Evolutionary conservation across 805 yeast genomes (phyloP).

Genomic region (Ogataea haglerorum): DNA sequence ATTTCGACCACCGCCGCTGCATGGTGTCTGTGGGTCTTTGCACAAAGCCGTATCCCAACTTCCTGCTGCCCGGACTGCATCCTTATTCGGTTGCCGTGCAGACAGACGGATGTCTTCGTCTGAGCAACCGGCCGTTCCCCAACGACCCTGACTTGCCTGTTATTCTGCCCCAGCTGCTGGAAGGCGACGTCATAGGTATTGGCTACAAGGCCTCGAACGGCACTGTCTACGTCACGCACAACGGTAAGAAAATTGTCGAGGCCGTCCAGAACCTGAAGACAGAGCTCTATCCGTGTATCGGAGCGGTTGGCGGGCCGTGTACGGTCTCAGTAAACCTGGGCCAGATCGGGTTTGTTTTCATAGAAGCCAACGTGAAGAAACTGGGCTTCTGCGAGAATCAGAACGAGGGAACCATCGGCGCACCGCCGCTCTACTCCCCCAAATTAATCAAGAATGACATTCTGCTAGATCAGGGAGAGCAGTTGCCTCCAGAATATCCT

Average conservation of each 20-base stretch:
- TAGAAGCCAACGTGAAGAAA: slow-evolving; percentile 75
- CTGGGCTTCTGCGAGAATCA: slow-evolving; percentile 53
- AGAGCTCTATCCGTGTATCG: slow-evolving; percentile 53
- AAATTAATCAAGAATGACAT: slow-evolving; percentile 40
- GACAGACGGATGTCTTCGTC: slow-evolving; percentile 64
- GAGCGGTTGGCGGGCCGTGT: slow-evolving; percentile 46
- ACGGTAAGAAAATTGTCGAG: slow-evolving; percentile 52
- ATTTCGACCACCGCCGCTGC: slow-evolving; percentile 40
- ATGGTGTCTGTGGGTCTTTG: slow-evolving; percentile 63
- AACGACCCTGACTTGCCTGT: slow-evolving; percentile 40
- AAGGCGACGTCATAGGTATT: slow-evolving; percentile 54
- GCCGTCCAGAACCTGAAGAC: slow-evolving; percentile 46
- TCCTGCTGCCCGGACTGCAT: slow-evolving; percentile 71
- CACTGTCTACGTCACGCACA: slow-evolving; percentile 50
- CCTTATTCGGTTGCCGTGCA: slow-evolving; percentile 71
- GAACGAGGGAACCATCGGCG: slow-evolving; percentile 38
- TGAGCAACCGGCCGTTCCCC: slow-evolving; percentile 57
- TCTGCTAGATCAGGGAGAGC: slow-evolving; percentile 68
- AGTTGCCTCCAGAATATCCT: slow-evolving; percentile 68
- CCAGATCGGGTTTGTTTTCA: slow-evolving; percentile 81
- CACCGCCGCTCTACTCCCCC: slow-evolving; percentile 36
- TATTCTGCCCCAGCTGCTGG: slow-evolving; percentile 48
- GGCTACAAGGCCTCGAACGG: slow-evolving; percentile 50
- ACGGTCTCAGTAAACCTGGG: slow-evolving; percentile 70
- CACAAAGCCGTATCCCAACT: slow-evolving; percentile 72